Percentiles rank a stretch among this genome's conserved stretches.
These are phyloP conservation scores for Eragrostis nindensis DNA, from an alignment of 176 grass and related monocot genomes.

Conservation along the genomic window DNA sequence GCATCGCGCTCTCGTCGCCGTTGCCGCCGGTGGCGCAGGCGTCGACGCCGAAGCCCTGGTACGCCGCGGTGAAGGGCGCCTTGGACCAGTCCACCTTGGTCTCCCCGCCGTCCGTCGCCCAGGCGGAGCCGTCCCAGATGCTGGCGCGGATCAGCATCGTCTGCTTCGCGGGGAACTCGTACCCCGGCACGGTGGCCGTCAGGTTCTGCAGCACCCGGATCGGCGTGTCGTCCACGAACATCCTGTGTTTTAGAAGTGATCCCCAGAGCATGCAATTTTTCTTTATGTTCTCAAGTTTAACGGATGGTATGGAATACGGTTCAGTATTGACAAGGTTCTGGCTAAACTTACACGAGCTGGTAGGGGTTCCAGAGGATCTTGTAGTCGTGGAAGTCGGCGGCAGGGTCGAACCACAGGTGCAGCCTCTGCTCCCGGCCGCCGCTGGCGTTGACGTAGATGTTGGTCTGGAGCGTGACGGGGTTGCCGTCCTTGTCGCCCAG, in stretches of 20 bases:
- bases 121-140: conserved; percentile 75
- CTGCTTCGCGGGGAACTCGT: conserved; percentile 57
- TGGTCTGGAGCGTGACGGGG: conserved; percentile 67
- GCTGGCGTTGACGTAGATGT: conserved; percentile 63
- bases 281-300: too few relatives aligned
- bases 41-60: conserved; percentile 52
- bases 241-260: too few relatives aligned
- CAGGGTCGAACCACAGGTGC: conserved; percentile 72
- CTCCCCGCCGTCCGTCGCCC: conserved; percentile 71
- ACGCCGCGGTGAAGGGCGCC: conserved; percentile 57
- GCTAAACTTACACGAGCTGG: conserved; percentile 80
- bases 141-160: conserved; percentile 58
- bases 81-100: conserved; percentile 60
- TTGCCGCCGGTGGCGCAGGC: conserved; percentile 37
- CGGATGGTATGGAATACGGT: too few relatives aligned
- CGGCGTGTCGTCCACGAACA: conserved; percentile 67
- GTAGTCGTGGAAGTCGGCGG: conserved; percentile 79
- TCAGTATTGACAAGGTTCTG: too few relatives aligned
- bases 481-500: conserved; percentile 59
- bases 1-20: neutral
- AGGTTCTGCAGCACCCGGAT: conserved; percentile 62
- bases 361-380: conserved; percentile 82
- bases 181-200: conserved; percentile 30
- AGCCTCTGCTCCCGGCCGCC: conserved; percentile 62
- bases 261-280: too few relatives aligned